Percentiles rank a stretch among this genome's conserved stretches.
phyloP scores from a whole-genome alignment of 768 basidiomycete species.

The Dioszegia aurantiaca region DNA sequence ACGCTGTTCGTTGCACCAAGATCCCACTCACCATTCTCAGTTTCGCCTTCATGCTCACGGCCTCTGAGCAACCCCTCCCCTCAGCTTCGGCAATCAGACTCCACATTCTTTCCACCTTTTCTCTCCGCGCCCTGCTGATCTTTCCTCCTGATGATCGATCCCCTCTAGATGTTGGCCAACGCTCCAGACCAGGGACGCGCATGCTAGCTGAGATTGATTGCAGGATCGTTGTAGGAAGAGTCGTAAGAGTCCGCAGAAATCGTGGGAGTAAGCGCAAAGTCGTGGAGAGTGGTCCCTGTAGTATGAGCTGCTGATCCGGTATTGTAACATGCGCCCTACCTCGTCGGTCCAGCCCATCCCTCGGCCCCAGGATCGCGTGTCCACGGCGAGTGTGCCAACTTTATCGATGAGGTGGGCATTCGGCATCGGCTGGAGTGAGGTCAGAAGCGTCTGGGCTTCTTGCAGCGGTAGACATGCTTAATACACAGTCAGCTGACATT shows the following conservation, averaged over 20 bases:
- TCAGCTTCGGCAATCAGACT: slow-evolving; percentile 32
- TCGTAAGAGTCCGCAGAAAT: slow-evolving; percentile 23
- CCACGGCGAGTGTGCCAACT: slow-evolving; percentile 15
- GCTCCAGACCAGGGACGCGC: slow-evolving; percentile 2
- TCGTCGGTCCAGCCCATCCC: slow-evolving; percentile 53
- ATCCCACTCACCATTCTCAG: slow-evolving; percentile 39
- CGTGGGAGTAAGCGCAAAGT: slow-evolving; percentile 36
- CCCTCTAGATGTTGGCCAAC: background rate
- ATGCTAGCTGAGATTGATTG: background rate
- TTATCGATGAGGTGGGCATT: slow-evolving; percentile 37
- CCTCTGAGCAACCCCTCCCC: slow-evolving; percentile 30
- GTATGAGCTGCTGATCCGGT: background rate
- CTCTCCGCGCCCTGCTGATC: slow-evolving; percentile 18
- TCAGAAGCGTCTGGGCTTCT: slow-evolving; percentile 32
- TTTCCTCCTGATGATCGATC: background rate
- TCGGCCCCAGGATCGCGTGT: slow-evolving; percentile 29
- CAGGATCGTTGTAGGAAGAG: slow-evolving; percentile 9
- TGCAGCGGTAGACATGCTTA: slow-evolving; percentile 32
- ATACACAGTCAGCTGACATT: background rate
- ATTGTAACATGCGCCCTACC: slow-evolving; percentile 11
- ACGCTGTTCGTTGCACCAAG: background rate
- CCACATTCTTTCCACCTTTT: slow-evolving; percentile 33
- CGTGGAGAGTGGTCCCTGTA: slow-evolving; percentile 38
- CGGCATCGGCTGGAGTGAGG: slow-evolving; percentile 16
- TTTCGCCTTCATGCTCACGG: slow-evolving; percentile 24